A percentile compares a stretch with the other conserved stretches of the same genome.
Evolutionary conservation across 2,329 filamentous ascomycete species (phyloP).

Genomic region (Aspergillus texensis): DNA sequence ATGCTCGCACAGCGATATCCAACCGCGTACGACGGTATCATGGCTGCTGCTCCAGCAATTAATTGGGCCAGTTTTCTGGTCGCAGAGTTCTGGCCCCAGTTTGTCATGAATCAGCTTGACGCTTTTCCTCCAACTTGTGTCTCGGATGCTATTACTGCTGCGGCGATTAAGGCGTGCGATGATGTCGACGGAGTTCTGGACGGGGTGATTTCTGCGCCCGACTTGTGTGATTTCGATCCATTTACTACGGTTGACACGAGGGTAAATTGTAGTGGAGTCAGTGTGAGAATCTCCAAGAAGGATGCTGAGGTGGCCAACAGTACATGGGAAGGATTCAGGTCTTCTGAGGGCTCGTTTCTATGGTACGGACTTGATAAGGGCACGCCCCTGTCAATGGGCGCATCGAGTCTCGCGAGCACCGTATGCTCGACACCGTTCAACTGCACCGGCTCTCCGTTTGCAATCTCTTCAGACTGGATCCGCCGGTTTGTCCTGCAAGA

Average conservation of each 20-base stretch:
- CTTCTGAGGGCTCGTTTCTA: conserved; percentile 22
- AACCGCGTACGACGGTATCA: conserved; percentile 50
- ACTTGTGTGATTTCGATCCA: conserved; percentile 30
- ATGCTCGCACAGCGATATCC: conserved; percentile 48
- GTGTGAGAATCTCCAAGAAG: conserved; percentile 27
- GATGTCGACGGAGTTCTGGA: conserved; percentile 41
- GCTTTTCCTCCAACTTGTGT: conserved; percentile 33
- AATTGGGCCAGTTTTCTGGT: conserved; percentile 14
- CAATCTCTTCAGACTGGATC: conserved; percentile 38
- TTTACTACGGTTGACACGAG: conserved; percentile 19
- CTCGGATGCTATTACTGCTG: conserved; percentile 36
- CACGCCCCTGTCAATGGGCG: conserved; percentile 24
- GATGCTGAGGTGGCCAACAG: conserved; percentile 34
- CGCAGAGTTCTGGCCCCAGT: conserved; percentile 27
- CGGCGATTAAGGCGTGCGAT: conserved; percentile 41
- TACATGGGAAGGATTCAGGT: conserved; percentile 34
- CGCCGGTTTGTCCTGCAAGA: conserved; percentile 36
- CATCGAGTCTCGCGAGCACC: conserved; percentile 27
- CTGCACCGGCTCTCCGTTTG: conserved; percentile 31
- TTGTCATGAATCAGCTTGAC: conserved; percentile 24
- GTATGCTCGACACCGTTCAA: conserved; percentile 24
- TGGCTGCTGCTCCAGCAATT: conserved; percentile 44
- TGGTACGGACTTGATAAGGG: conserved; percentile 40
- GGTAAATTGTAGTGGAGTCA: conserved; percentile 19
- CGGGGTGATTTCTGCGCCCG: conserved; percentile 23